Percentiles rank a stretch among this genome's conserved stretches.
Evolutionary conservation across 805 yeast genomes (phyloP).

Genomic region (Cyberlindnera misumaiensis): DNA sequence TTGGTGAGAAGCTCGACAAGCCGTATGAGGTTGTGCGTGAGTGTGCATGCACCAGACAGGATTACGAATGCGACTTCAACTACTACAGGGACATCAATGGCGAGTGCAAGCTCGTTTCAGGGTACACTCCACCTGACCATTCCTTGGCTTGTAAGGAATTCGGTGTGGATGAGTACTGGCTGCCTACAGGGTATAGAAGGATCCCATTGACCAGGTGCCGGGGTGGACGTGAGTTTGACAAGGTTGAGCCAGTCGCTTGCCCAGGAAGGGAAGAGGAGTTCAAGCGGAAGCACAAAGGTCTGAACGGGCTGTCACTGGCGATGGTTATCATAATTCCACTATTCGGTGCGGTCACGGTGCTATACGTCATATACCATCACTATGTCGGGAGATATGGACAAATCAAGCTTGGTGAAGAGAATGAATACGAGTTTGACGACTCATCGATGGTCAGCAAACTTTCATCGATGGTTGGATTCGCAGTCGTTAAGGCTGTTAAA

Average conservation of each 20-base stretch:
- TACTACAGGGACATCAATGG: conserved; percentile 66
- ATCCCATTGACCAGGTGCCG: conserved; percentile 80
- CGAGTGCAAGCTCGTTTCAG: conserved; percentile 78
- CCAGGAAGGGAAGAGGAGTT: conserved; percentile 80
- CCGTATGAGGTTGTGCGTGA: conserved; percentile 53
- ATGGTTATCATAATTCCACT: conserved; percentile 53
- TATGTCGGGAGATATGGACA: conserved; percentile 83
- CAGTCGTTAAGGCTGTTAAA: conserved; percentile 25
- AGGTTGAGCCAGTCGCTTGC: conserved; percentile 62
- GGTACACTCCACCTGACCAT: conserved; percentile 61
- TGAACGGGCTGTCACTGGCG: conserved; percentile 48
- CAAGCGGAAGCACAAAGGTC: conserved; percentile 41
- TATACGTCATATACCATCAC: conserved; percentile 71
- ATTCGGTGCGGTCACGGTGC: conserved; percentile 40
- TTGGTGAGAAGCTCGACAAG: conserved; percentile 49
- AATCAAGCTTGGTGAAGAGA: conserved; percentile 76
- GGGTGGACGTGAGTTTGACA: conserved; percentile 71
- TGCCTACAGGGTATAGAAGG: conserved; percentile 88
- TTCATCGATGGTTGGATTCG: conserved; percentile 25
- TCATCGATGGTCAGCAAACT: conserved; percentile 53
- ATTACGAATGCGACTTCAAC: conserved; percentile 92
- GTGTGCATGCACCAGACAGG: conserved; percentile 81
- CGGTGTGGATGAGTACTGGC: conserved; percentile 61
- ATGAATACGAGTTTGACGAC: conserved; percentile 58
- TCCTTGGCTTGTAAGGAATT: conserved; percentile 52